A percentile compares a stretch with the other conserved stretches of the same genome.
Evolutionary conservation across 345 rosid species (phyloP).

Genomic region (Brassica napus): Da-Ae NC_063439.1:23986501-23987000

Average conservation of each 20-base stretch:
- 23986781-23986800: not conserved
- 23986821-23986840: not conserved
- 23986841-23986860: not conserved
- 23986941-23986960: slow-evolving; percentile 3
- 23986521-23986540: not conserved
- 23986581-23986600: not conserved
- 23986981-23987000: slow-evolving; percentile 27
- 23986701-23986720: not conserved
- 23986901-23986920: slow-evolving; percentile 9
- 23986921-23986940: not conserved
- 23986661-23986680: not conserved
- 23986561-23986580: slow-evolving; percentile 1
- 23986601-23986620: not conserved
- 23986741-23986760: not conserved
- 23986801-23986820: not conserved
- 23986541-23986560: not conserved
- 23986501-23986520: slow-evolving; percentile 17
- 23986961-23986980: slow-evolving; percentile 3
- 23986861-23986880: not conserved
- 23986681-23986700: not conserved
- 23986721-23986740: not conserved
- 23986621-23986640: not conserved
- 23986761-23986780: not conserved
- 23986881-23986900: slow-evolving; percentile 11
- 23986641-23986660: not conserved